Evolutionary conservation across 345 rosid genomes (phyloP).

Genomic region (Sisymbrium altissimum): DNA sequence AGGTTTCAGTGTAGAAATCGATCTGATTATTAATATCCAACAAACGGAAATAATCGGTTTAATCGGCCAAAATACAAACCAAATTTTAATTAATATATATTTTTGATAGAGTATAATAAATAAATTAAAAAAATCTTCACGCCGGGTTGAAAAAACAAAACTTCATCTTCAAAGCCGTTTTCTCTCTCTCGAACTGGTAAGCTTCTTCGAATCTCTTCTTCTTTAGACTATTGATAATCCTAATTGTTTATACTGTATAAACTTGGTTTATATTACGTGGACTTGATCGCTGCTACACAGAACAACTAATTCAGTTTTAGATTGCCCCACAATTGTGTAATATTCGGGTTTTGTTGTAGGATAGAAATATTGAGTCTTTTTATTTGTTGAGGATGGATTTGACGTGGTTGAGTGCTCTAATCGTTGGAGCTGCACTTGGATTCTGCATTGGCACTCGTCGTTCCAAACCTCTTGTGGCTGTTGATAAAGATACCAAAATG

Average conservation of each 20-base stretch:
- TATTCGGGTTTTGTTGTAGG: not conserved
- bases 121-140: too few species aligned
- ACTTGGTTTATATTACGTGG: not conserved
- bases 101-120: too few species aligned
- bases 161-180: constrained; percentile 10
- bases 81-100: too few species aligned
- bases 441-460: constrained; percentile 65
- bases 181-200: constrained; percentile 18
- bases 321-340: not conserved
- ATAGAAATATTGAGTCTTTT: not conserved
- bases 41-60: too few species aligned
- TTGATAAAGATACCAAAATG: constrained; percentile 29
- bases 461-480: constrained; percentile 30
- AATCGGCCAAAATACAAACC: not conserved
- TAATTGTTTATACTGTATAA: not conserved
- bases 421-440: constrained; percentile 87
- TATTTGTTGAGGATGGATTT: constrained; percentile 48
- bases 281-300: not conserved
- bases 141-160: not conserved
- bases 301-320: not conserved
- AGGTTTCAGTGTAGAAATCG: too few species aligned
- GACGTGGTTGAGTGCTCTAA: constrained; percentile 73
- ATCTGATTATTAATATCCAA: too few species aligned
- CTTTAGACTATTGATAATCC: not conserved
- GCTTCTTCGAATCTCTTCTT: constrained; percentile 13